Evolutionary conservation across 805 yeast genomes (phyloP).

Genomic region (Candida methanosorbosa): DNA sequence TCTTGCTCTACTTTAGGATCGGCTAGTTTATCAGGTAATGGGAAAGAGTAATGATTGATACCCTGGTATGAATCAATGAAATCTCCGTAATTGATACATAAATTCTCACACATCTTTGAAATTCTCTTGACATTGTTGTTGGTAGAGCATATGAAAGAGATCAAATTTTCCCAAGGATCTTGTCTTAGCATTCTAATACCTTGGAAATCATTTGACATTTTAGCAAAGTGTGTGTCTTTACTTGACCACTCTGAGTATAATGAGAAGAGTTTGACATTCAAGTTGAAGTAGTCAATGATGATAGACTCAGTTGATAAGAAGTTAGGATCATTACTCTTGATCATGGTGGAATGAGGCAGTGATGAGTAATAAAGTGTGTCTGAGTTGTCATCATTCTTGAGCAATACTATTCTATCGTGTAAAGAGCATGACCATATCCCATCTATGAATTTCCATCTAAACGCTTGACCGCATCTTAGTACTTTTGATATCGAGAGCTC

Average conservation of each 20-base stretch:
- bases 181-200: slow-evolving; percentile 86
- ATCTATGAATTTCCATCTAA: slow-evolving; percentile 62
- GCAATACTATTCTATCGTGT: slow-evolving; percentile 49
- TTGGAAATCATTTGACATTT: slow-evolving; percentile 28
- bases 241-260: slow-evolving; percentile 57
- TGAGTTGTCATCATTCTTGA: slow-evolving; percentile 43
- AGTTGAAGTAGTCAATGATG: slow-evolving; percentile 62
- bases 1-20: slow-evolving; percentile 21
- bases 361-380: background rate
- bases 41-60: slow-evolving; percentile 61
- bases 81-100: slow-evolving; percentile 66
- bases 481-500: slow-evolving; percentile 61
- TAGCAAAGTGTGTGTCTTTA: slow-evolving; percentile 42
- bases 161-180: slow-evolving; percentile 94
- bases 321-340: background rate
- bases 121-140: slow-evolving; percentile 93
- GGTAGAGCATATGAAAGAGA: slow-evolving; percentile 91
- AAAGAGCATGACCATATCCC: slow-evolving; percentile 60
- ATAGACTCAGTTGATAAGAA: slow-evolving; percentile 23
- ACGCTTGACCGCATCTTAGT: slow-evolving; percentile 79
- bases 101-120: slow-evolving; percentile 80
- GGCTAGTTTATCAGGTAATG: slow-evolving; percentile 48
- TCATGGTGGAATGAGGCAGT: background rate
- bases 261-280: slow-evolving; percentile 42
- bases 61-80: slow-evolving; percentile 46